phyloP scores from a whole-genome alignment of 2,329 filamentous ascomycete species.

The Microdochium paspali region DNA sequence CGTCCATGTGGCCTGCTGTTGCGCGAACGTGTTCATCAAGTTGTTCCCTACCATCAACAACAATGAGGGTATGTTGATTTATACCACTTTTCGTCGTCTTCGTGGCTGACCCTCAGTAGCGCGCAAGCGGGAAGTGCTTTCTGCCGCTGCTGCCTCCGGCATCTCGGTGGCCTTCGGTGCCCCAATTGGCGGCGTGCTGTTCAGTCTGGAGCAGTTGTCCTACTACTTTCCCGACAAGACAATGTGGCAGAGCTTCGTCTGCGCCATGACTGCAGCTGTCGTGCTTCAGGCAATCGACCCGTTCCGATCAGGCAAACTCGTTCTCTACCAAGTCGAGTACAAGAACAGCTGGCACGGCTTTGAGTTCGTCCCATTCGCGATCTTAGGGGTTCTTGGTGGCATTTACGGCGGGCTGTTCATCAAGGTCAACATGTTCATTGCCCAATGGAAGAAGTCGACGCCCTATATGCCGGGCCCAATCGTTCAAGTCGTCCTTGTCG shows the following conservation, averaged over 20 bases:
- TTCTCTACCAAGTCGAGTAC: conserved; percentile 92
- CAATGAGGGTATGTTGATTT: conserved; percentile 62
- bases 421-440: conserved; percentile 82
- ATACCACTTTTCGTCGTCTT: background rate
- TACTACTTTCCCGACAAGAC: conserved; percentile 99
- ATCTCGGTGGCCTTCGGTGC: conserved; percentile 93
- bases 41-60: conserved; percentile 69
- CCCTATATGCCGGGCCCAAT: conserved; percentile 64
- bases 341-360: conserved; percentile 89
- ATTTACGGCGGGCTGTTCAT: conserved; percentile 93
- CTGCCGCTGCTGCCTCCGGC: conserved; percentile 82
- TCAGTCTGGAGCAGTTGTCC: conserved; percentile 92
- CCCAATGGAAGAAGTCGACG: conserved; percentile 64
- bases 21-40: conserved; percentile 89
- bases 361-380: conserved; percentile 77
- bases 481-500: conserved; percentile 68
- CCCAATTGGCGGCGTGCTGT: conserved; percentile 87
- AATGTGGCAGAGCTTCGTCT: conserved; percentile 99
- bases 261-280: conserved; percentile 96
- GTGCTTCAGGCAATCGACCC: conserved; percentile 89
- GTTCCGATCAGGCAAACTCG: conserved; percentile 89
- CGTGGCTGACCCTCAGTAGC: conserved; percentile 39
- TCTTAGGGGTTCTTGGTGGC: conserved; percentile 85
- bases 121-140: conserved; percentile 85
- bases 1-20: conserved; percentile 95